Evolutionary conservation across 1,284 basidiomycete genomes (phyloP), one percentile per base, ranked within the genome.

Genomic region (Ceratorhiza oryzae-sativae): DNA sequence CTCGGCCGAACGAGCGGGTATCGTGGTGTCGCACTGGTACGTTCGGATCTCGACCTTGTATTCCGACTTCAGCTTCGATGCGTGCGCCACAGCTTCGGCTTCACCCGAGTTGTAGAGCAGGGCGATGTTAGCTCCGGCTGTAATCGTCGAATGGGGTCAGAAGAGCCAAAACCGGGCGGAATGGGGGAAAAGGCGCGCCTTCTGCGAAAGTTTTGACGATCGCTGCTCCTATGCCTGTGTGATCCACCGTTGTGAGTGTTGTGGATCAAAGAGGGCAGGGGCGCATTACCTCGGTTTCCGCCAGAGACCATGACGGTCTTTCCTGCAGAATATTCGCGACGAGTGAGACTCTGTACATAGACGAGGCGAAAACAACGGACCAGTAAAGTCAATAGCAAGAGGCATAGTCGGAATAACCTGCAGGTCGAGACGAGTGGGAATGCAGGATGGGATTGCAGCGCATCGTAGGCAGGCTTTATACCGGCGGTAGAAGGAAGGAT

Each of bases 121-220:
- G 10, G 63, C 63, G 25, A 67, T 42, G 71, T 72, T 72, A n/a
- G 61, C 71, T 18, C 71, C 71, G 56, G 71, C 71, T 59, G 39
- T 59, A 45, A 23, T 32, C 49, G 41, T 34, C 46, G 23, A 65
- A 46, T 65, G 45, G 45, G 32, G 46, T 25, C 6, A 55, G 25
- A 55, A 30, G 42, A 6, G 36, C n/a, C n/a, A n/a, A n/a, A n/a
- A n/a, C n/a, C 36, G 36, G 8, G 36, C 2, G 25, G 18, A 18
- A 48, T n/a, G 3, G 15, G 46, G 41, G 20, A 13, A 20, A 67
- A 45, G 48, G 27, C 25, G 6, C 9, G 55, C 63, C 63, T 67
- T 67, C 46, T n/a, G 78, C 78, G 71, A 82, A 77, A n/a, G 80
- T 77, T 48, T 78, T 76, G 36, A 78, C 76, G 76, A 82, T 79